A percentile compares a stretch with the other conserved stretches of the same genome.
These are phyloP conservation scores for Protomyces macrosporus DNA, from an alignment of 1,139 yeast species.

Conservation along the genomic window DNA sequence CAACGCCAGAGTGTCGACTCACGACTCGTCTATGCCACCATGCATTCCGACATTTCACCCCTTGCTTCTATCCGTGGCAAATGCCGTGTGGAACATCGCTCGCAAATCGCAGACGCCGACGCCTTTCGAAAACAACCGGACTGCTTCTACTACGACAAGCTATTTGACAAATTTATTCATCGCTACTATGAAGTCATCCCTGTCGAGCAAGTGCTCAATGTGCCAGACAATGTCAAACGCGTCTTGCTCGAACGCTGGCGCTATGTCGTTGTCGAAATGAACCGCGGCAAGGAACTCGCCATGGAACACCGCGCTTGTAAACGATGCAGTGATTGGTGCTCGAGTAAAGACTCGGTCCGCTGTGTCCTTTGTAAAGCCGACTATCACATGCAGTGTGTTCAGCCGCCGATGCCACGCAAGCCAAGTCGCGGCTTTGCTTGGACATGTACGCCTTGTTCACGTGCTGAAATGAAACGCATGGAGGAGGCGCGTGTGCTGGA, in stretches of 20 bases:
- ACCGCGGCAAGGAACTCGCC: slow-evolving; percentile 59
- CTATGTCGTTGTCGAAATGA: slow-evolving; percentile 71
- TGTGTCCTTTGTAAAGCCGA: slow-evolving; percentile 71
- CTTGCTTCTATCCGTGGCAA: slow-evolving; percentile 68
- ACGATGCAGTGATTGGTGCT: slow-evolving; percentile 79
- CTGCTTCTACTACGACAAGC: slow-evolving; percentile 74
- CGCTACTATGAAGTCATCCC: slow-evolving; percentile 74
- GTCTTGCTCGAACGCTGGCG: slow-evolving; percentile 66
- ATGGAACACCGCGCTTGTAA: slow-evolving; percentile 66
- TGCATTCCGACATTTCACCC: slow-evolving; percentile 84
- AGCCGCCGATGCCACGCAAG: slow-evolving; percentile 72
- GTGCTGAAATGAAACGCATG: slow-evolving; percentile 43
- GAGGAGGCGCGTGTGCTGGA: slow-evolving; percentile 36
- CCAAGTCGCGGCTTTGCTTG: slow-evolving; percentile 89
- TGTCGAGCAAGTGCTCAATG: slow-evolving; percentile 51
- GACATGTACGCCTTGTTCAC: slow-evolving; percentile 80
- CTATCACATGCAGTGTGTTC: slow-evolving; percentile 79
- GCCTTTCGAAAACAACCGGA: slow-evolving; percentile 56
- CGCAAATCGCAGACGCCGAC: slow-evolving; percentile 59
- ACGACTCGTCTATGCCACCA: slow-evolving; percentile 71
- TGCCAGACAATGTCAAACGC: slow-evolving; percentile 56
- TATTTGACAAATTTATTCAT: slow-evolving; percentile 82
- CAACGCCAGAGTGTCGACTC: slow-evolving; percentile 64
- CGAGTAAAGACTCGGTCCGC: slow-evolving; percentile 64
- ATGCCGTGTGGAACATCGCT: slow-evolving; percentile 62